Base-by-base conservation (phyloP, 2,329 filamentous ascomycete species). In the Colletotrichum tamarilloi region DNA sequence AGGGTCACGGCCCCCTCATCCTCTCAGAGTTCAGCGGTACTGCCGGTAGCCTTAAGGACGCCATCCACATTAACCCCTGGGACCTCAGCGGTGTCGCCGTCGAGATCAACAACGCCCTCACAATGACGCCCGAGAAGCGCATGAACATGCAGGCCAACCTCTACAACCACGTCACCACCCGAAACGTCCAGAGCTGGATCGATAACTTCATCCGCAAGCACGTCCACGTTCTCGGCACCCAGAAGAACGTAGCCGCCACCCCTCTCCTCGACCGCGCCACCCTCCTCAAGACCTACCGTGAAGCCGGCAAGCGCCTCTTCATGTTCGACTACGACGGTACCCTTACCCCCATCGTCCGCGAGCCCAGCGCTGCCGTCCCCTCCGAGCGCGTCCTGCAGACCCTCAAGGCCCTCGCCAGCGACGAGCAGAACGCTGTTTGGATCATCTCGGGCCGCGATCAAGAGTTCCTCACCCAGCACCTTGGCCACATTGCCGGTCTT, bases 311-410 rank as follows among this genome's bases (percentile, higher is more conserved):
- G 83, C 92, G 97, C 12, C 87, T 99, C 3, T 98, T 98, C 86
- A 96, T 99, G 94, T 98, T 98, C 80, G 97, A 99, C 84, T 99
- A 99, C 79, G 97, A 99, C 81, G 97, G 97, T 60, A 99, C 97
- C 0, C 89, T 99, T 67, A 98, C 97, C 4, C 94, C 95, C 0
- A 98, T 99, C 78, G 97, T 98, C 68, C 93, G 93, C 77, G 95
- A 98, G 79, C 97, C 97, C 1, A 92, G 93, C 76, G 92, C 95
- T 5, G 97, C 97, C 3, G 92, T 98, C 52, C 97, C 97, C 0
- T 96, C 95, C 0, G 92, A 95, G 77, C 91, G 92, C 26, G 90
- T 98, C 26, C 92, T 97, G 62, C 90, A 92, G 35, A 95, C 93
- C 1, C 87, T 99, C 72, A 94, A 93, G 81, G 89, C 90, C 12